Evolutionary conservation across 257 asterid species (phyloP).

Genomic region (Solanum gandarillasii): DNA sequence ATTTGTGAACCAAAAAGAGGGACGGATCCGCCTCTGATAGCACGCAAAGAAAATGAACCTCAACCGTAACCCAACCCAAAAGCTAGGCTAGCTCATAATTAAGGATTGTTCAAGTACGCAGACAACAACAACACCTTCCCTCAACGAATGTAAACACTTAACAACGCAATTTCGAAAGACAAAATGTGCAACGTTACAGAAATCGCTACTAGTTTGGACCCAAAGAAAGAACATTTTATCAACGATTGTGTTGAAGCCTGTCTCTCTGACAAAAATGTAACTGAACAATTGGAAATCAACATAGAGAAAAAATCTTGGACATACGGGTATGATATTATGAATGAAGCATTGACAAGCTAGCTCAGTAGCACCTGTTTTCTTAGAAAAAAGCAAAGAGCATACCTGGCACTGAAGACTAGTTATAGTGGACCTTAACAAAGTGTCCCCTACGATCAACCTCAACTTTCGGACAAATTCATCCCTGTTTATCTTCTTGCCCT

Average conservation of each 20-base stretch:
- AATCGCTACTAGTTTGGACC: neutral
- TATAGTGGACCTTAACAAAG: slow-evolving; percentile 48
- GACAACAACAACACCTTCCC: neutral
- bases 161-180: neutral
- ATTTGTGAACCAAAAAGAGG: neutral
- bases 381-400: neutral
- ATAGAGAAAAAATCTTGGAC: neutral
- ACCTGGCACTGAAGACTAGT: slow-evolving; percentile 61
- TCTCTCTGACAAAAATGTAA: neutral
- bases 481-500: slow-evolving; percentile 58
- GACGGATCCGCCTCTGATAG: neutral
- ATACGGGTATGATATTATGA: neutral
- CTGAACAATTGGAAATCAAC: neutral
- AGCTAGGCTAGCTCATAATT: neutral
- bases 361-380: neutral
- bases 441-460: slow-evolving; percentile 71
- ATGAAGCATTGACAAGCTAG: neutral
- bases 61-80: neutral
- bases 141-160: neutral
- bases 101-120: neutral
- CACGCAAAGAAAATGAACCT: neutral
- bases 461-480: slow-evolving; percentile 52
- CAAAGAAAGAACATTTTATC: neutral
- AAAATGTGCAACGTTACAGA: neutral
- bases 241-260: neutral